Conservation (phyloP, 371 early-diverging fungal genomes). For the Lichtheimia ornata region DNA sequence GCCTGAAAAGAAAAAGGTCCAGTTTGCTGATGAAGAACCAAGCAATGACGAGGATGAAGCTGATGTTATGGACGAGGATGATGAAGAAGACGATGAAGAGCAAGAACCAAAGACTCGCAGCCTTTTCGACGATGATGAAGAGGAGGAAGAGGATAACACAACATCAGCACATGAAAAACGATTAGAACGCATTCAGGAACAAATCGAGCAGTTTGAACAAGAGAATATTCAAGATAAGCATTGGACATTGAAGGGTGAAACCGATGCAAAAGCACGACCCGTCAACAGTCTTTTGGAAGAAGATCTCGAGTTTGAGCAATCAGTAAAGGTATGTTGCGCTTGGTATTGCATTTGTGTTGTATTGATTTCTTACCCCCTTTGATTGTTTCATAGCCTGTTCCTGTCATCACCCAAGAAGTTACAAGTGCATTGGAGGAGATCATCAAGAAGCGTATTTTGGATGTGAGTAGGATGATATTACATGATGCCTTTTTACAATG, state of each 20-base stretch:
- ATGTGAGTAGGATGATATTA: slow-evolving; percentile 33
- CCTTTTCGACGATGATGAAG: slow-evolving; percentile 56
- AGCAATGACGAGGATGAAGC: slow-evolving; percentile 36
- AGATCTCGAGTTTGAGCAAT: slow-evolving; percentile 90
- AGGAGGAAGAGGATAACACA: slow-evolving; percentile 40
- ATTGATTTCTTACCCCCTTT: not conserved
- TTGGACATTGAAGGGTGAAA: slow-evolving; percentile 92
- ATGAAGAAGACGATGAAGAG: slow-evolving; percentile 45
- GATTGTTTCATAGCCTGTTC: slow-evolving; percentile 72
- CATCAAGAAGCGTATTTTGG: slow-evolving; percentile 89
- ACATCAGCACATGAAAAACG: slow-evolving; percentile 28
- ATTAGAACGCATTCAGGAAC: slow-evolving; percentile 43
- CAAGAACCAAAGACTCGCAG: slow-evolving; percentile 43
- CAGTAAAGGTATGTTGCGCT: slow-evolving; percentile 57
- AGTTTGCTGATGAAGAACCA: slow-evolving; percentile 35
- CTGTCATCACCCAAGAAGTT: slow-evolving; percentile 91
- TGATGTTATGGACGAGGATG: slow-evolving; percentile 49
- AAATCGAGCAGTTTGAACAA: slow-evolving; percentile 82
- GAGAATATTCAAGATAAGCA: slow-evolving; percentile 83
- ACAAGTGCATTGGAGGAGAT: slow-evolving; percentile 89
- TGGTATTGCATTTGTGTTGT: not conserved
- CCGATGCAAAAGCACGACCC: slow-evolving; percentile 76
- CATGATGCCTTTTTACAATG: not conserved
- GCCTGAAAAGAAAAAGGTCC: slow-evolving; percentile 27
- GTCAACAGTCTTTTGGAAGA: slow-evolving; percentile 93